Base-by-base conservation (phyloP, 2,329 filamentous ascomycete genomes). In the Aspergillus fumigatus region DNA sequence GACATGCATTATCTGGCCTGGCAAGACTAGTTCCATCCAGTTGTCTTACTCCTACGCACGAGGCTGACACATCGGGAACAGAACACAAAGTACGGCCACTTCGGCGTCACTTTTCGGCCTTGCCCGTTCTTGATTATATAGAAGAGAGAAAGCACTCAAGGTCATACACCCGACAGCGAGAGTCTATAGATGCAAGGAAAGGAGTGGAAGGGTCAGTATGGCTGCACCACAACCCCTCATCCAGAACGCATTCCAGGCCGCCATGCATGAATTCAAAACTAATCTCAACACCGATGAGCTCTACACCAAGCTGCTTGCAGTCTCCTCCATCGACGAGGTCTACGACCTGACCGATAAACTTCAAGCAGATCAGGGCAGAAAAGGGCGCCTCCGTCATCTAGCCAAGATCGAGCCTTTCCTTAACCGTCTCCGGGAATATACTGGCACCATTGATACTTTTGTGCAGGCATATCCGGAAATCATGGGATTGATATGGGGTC, bases 401-500 rank as follows among this genome's bases (percentile, higher is more conserved):
- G 43, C 29, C 17, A 54, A 43, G 25, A 50, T 54, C 23, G 47
- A 54, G 17, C 25, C 47, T 10, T 54, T 43, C 29, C 52, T 54
- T 21, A 29, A 48, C 32, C 52, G 52, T 10, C 47, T 54, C 11
- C 47, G 47, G 5, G 52, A 50, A 7, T 54, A 49, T 43, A 19
- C 52, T 9, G 47, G 27, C 14, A 29, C 17, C 29, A n/a, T 54
- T 4, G 52, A 54, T 6, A 48, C 50, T 6, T 54, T 54, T 27
- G n/a, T 25, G 11, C 52, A 54, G 23, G 32, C 32, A 21, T 8
- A 54, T 14, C 52, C 47, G 1, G 43, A 50, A 35, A 43, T 50
- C 19, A 48, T 54, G 14, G 52, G 19, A 9, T n/a, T 54, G 27
- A 54, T 54, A n/a, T 54, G 52, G 52, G 52, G 52, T n/a, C 52